A percentile compares a stretch with the other conserved stretches of the same genome.
These are phyloP conservation scores for Lotus japonicus DNA, from an alignment of 306 rosid genomes.

Conservation along the genomic window DNA sequence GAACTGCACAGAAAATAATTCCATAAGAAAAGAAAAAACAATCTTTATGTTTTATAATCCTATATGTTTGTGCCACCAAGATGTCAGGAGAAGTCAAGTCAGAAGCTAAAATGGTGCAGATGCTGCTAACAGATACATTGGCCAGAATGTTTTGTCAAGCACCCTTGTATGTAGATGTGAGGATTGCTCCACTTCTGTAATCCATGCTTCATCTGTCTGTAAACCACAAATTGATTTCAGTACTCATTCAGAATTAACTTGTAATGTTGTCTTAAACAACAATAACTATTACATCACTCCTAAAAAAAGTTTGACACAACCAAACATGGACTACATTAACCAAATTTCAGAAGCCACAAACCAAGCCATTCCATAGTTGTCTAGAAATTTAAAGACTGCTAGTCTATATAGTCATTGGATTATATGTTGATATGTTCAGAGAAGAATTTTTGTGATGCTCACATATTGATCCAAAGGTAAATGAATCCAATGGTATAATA, in stretches of 20 bases:
- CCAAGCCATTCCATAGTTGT: neutral
- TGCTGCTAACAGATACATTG: neutral
- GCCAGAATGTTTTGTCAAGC: neutral
- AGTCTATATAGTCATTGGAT: neutral
- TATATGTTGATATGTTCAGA: neutral
- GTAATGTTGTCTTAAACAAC: neutral
- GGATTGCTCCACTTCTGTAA: slow-evolving; percentile 11
- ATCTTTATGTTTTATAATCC: slow-evolving; percentile 12
- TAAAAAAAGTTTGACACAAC: neutral
- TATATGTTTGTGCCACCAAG: slow-evolving; percentile 5
- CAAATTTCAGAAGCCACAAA: neutral
- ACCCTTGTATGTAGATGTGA: slow-evolving; percentile 4
- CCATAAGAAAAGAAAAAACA: neutral
- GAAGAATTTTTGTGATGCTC: neutral
- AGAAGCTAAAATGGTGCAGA: slow-evolving; percentile 14
- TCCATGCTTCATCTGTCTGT: slow-evolving; percentile 34
- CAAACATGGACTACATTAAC: neutral
- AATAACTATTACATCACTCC: neutral
- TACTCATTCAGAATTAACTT: neutral
- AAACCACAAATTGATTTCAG: slow-evolving; percentile 5
- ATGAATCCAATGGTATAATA: neutral
- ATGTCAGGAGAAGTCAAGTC: slow-evolving; percentile 1
- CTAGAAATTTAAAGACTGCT: neutral
- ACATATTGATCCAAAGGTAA: neutral
- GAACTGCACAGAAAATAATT: neutral